These are phyloP conservation scores for Jacaranda mimosifolia DNA, from an alignment of 257 asterid species.

Conservation along the genomic window DNA sequence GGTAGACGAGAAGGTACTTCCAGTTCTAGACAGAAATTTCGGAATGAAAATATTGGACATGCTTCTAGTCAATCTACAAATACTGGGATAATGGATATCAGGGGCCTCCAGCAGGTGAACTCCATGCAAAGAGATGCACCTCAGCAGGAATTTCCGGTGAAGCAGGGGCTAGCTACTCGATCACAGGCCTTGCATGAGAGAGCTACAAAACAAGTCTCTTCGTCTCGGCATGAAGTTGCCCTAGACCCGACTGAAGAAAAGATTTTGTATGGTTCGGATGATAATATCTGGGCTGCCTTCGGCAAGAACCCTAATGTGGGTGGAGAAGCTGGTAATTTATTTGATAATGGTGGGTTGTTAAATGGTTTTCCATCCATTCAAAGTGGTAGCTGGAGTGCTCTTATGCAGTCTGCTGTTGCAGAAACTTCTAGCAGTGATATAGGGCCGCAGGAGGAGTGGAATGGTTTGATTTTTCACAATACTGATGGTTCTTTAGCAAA, in stretches of 20 bases:
- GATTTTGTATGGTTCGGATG: slow-evolving; percentile 91
- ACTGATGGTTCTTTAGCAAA: slow-evolving; percentile 49
- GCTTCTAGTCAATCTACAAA: slow-evolving; percentile 54
- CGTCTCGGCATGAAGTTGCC: slow-evolving; percentile 62
- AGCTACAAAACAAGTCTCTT: slow-evolving; percentile 45
- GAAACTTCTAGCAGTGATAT: slow-evolving; percentile 76
- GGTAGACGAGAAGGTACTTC: slow-evolving; percentile 52
- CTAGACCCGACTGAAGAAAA: slow-evolving; percentile 93
- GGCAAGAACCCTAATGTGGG: slow-evolving; percentile 57
- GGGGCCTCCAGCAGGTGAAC: slow-evolving; percentile 59
- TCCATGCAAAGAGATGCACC: slow-evolving; percentile 52
- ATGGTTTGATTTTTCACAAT: slow-evolving; percentile 63
- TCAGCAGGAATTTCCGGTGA: slow-evolving; percentile 49
- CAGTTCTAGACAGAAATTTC: slow-evolving; percentile 57
- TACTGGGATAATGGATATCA: slow-evolving; percentile 44
- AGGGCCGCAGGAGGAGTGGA: slow-evolving; percentile 73
- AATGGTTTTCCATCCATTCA: slow-evolving; percentile 66
- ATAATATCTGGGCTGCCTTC: slow-evolving; percentile 82
- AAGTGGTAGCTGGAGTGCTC: slow-evolving; percentile 98
- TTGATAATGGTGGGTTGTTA: slow-evolving; percentile 56
- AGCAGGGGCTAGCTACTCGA: slow-evolving; percentile 52
- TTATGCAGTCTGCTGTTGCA: slow-evolving; percentile 98
- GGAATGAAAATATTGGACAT: slow-evolving; percentile 58
- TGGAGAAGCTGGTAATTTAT: slow-evolving; percentile 64
- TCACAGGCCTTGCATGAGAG: slow-evolving; percentile 52